Evolutionary conservation across 2,329 filamentous ascomycete genomes (phyloP).

Genomic region (Thielaviopsis ethacetica): DNA sequence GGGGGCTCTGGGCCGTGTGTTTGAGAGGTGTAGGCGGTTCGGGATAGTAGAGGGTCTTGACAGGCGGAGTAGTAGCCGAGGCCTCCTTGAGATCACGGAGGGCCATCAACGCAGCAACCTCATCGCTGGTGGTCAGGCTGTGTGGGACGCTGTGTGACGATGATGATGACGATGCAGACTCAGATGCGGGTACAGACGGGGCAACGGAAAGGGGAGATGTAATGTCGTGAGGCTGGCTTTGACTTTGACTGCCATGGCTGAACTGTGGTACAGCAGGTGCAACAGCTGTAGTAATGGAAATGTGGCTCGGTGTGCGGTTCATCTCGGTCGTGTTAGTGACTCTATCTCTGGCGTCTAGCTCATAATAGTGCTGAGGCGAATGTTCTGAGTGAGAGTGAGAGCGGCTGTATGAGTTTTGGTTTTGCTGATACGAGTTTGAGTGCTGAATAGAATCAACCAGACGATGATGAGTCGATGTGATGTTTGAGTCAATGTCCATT

Average conservation of each 20-base stretch:
- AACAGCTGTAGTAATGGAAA: background rate
- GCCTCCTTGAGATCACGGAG: constrained; percentile 9
- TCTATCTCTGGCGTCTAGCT: background rate
- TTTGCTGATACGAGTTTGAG: background rate
- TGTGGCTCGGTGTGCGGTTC: background rate
- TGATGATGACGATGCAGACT: background rate
- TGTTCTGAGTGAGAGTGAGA: background rate
- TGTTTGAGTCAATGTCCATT: background rate
- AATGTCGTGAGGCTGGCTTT: background rate
- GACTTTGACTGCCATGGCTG: background rate
- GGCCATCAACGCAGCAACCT: constrained; percentile 10
- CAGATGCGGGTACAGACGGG: constrained; percentile 2
- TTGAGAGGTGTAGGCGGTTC: constrained; percentile 3
- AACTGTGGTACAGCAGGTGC: background rate
- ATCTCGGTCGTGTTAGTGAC: background rate
- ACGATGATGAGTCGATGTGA: background rate
- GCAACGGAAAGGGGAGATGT: constrained; percentile 4
- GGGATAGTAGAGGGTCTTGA: constrained; percentile 5
- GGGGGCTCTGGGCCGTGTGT: background rate
- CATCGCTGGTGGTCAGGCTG: constrained; percentile 8
- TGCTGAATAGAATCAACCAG: background rate
- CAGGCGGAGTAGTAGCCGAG: background rate
- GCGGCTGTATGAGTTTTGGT: background rate
- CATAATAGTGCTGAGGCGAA: background rate
- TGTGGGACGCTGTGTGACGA: constrained; percentile 6